Conservation (phyloP, 2,329 filamentous ascomycete genomes). For the Trichoderma breve region DNA sequence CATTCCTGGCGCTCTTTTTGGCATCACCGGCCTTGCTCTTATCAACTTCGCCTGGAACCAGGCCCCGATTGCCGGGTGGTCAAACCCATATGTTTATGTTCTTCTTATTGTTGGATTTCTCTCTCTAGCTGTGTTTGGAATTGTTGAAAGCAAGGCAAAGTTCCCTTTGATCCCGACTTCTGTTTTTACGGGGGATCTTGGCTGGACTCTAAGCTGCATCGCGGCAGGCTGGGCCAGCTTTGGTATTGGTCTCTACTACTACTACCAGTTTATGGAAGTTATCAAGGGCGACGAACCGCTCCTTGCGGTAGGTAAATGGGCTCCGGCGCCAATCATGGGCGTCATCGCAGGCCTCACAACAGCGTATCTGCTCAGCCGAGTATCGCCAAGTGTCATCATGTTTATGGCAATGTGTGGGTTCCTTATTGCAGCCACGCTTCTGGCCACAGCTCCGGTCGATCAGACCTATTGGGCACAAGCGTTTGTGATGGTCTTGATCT, state of each 20-base stretch:
- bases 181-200: conserved; percentile 8
- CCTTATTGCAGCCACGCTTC: conserved; percentile 36
- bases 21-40: conserved; percentile 52
- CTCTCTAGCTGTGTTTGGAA: conserved; percentile 51
- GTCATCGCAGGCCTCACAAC: conserved; percentile 42
- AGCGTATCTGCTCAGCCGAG: conserved; percentile 31
- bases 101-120: conserved; percentile 54
- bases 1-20: conserved; percentile 36
- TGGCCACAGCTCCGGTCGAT: conserved; percentile 44
- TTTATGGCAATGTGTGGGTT: conserved; percentile 42
- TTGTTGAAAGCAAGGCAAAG: conserved; percentile 42
- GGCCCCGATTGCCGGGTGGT: conserved; percentile 55
- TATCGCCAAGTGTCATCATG: conserved; percentile 37
- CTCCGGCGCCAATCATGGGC: conserved; percentile 37
- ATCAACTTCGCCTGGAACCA: conserved; percentile 65
- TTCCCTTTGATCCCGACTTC: conserved; percentile 3
- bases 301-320: conserved; percentile 40
- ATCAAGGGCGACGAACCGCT: conserved; percentile 40
- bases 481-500: conserved; percentile 44
- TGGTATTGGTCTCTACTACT: conserved; percentile 48
- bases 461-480: conserved; percentile 61
- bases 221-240: conserved; percentile 50
- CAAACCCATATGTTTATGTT: conserved; percentile 50
- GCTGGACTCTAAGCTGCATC: conserved; percentile 51
- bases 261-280: conserved; percentile 45